phyloP scores from a whole-genome alignment of 2,329 filamentous ascomycete genomes.

The Furcasterigmium sp. region DNA sequence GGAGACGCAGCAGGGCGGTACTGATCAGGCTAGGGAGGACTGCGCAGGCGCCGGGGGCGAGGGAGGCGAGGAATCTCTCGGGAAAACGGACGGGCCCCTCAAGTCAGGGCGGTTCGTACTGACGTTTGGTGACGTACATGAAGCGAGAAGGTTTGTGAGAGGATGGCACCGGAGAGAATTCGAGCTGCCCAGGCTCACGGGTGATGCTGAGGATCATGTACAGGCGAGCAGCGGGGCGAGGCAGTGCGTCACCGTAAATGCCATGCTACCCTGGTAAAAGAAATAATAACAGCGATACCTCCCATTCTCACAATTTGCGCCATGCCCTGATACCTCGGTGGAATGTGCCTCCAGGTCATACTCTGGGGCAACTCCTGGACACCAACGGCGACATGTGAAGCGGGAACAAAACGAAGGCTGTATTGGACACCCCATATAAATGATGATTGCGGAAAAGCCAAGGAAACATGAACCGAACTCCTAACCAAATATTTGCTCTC shows the following conservation, averaged over 20 bases:
- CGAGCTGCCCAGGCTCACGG: neutral
- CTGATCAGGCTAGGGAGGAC: too few species aligned
- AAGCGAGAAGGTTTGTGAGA: slow-evolving; percentile 34
- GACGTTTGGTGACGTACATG: slow-evolving; percentile 19
- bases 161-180: slow-evolving; percentile 32
- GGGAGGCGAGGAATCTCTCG: too few species aligned
- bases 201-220: neutral
- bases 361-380: too few species aligned
- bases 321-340: too few species aligned
- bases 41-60: too few species aligned
- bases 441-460: slow-evolving; percentile 1
- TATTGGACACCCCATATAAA: slow-evolving; percentile 37
- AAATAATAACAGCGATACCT: neutral
- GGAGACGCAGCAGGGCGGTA: slow-evolving; percentile 1
- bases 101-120: slow-evolving; percentile 24
- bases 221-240: neutral
- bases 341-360: too few species aligned
- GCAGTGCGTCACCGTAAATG: slow-evolving; percentile 6
- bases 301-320: too few species aligned
- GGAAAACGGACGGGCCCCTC: too few species aligned
- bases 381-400: neutral
- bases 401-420: slow-evolving; percentile 10
- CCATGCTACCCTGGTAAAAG: slow-evolving; percentile 9
- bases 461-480: slow-evolving; percentile 29
- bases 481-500: slow-evolving; percentile 39